These are phyloP conservation scores for Candida arabinofermentans DNA, from an alignment of 805 yeast genomes.

Conservation along the genomic window DNA sequence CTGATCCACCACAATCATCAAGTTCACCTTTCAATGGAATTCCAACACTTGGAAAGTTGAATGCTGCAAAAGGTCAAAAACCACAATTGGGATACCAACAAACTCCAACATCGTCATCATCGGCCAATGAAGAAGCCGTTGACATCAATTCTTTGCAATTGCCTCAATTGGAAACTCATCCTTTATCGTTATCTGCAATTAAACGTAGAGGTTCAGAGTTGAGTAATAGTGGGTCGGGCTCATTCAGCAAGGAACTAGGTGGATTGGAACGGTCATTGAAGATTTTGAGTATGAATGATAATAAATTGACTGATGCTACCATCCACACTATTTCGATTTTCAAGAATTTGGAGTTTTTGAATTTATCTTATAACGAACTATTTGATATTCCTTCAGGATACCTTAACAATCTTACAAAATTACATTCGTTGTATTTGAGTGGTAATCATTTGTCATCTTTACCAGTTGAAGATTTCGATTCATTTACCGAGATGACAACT, in stretches of 20 bases:
- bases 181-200: background rate
- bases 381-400: slow-evolving; percentile 80
- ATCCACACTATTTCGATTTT: slow-evolving; percentile 64
- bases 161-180: slow-evolving; percentile 1
- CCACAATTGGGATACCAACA: background rate
- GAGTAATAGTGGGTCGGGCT: slow-evolving; percentile 1
- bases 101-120: background rate
- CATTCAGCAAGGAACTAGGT: background rate
- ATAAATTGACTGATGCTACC: slow-evolving; percentile 73
- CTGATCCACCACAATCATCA: slow-evolving; percentile 43
- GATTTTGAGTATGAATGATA: slow-evolving; percentile 71
- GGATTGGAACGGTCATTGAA: slow-evolving; percentile 35
- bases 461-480: slow-evolving; percentile 82
- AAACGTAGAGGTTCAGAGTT: slow-evolving; percentile 1
- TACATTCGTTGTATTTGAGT: slow-evolving; percentile 68
- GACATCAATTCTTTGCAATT: too few relatives aligned
- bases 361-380: slow-evolving; percentile 80
- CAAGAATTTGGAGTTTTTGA: slow-evolving; percentile 55
- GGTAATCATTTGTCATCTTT: slow-evolving; percentile 78
- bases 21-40: slow-evolving; percentile 6
- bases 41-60: slow-evolving; percentile 4
- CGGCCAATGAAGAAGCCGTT: background rate
- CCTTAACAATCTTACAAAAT: slow-evolving; percentile 46
- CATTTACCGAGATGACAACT: slow-evolving; percentile 51
- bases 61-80: background rate